Evolutionary conservation across 2,329 filamentous ascomycete species (phyloP).

Genomic region (Elsinoe perseae): DNA sequence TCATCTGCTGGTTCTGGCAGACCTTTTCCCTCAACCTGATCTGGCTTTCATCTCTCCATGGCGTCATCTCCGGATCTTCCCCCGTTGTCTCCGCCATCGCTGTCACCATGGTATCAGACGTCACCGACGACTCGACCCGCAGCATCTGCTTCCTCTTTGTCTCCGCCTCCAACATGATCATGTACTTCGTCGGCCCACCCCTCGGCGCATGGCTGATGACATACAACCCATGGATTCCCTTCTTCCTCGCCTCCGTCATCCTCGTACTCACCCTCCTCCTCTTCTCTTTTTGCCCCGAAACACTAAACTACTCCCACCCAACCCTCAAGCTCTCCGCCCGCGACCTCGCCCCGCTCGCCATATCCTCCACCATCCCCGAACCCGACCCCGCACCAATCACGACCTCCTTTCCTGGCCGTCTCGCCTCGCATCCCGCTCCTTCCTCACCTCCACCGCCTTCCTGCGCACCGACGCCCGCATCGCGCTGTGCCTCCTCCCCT

Average conservation of each 20-base stretch:
- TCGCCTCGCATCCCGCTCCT: constrained; percentile 3
- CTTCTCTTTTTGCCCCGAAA: constrained; percentile 28
- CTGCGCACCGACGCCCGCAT: constrained; percentile 28
- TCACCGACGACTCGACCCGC: constrained; percentile 24
- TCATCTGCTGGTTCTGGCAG: constrained; percentile 32
- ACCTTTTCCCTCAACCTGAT: constrained; percentile 26
- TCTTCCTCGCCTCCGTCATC: constrained; percentile 23
- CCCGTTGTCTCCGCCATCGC: constrained; percentile 25
- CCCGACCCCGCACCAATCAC: not conserved
- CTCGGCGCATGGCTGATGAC: constrained; percentile 30
- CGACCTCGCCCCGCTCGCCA: constrained; percentile 2
- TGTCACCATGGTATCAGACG: constrained; percentile 28
- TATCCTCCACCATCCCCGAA: not conserved
- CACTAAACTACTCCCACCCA: constrained; percentile 23
- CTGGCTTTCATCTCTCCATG: constrained; percentile 28
- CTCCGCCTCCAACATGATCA: constrained; percentile 25
- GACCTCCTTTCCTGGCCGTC: constrained; percentile 7
- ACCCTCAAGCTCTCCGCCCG: not conserved
- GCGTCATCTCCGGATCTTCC: constrained; percentile 26
- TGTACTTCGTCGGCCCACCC: constrained; percentile 28
- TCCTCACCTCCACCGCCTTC: constrained; percentile 24
- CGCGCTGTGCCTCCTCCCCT: constrained; percentile 26
- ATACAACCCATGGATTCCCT: constrained; percentile 29
- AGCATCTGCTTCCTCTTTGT: constrained; percentile 27
- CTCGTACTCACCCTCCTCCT: constrained; percentile 19